Evolutionary conservation across 129 eudicot genomes (phyloP).

Genomic region (Pseudognaphalium luteoalbum): DNA sequence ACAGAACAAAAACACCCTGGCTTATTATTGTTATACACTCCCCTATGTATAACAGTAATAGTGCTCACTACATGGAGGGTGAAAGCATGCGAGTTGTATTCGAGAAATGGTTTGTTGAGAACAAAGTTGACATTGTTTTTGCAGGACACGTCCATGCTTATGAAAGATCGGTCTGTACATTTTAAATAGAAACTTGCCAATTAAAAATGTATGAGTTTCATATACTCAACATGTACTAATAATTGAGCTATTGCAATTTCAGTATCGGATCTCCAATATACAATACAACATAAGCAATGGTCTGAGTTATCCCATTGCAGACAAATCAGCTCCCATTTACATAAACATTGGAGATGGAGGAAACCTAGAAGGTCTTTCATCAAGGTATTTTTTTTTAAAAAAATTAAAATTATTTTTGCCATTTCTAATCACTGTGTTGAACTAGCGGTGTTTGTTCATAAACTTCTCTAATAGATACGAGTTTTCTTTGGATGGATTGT

Average conservation of each 20-base stretch:
- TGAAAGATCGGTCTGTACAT: not conserved
- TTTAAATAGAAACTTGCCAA: too few relatives aligned
- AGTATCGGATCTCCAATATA: conserved; percentile 69
- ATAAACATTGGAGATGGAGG: conserved; percentile 90
- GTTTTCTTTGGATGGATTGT: too few relatives aligned
- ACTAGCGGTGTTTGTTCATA: too few relatives aligned
- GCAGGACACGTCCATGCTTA: conserved; percentile 4
- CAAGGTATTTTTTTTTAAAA: too few relatives aligned
- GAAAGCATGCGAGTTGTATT: conserved; percentile 2
- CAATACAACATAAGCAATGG: conserved; percentile 44
- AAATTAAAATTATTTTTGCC: too few relatives aligned
- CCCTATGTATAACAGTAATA: not conserved
- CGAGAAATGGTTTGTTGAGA: not conserved
- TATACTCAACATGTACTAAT: too few relatives aligned
- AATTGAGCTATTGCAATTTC: conserved; percentile 14
- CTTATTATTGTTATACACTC: not conserved
- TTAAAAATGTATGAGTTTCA: too few relatives aligned
- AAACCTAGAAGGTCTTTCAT: conserved; percentile 79
- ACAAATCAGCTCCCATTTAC: conserved; percentile 75
- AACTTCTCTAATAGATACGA: too few relatives aligned
- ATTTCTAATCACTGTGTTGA: too few relatives aligned
- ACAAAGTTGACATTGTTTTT: not conserved
- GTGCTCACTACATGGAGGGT: conserved; percentile 11
- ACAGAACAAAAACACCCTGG: conserved; percentile 2
- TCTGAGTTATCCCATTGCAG: conserved; percentile 45